These are phyloP conservation scores for Fusarium equiseti DNA, from an alignment of 2,329 filamentous ascomycete species.

Conservation along the genomic window DNA sequence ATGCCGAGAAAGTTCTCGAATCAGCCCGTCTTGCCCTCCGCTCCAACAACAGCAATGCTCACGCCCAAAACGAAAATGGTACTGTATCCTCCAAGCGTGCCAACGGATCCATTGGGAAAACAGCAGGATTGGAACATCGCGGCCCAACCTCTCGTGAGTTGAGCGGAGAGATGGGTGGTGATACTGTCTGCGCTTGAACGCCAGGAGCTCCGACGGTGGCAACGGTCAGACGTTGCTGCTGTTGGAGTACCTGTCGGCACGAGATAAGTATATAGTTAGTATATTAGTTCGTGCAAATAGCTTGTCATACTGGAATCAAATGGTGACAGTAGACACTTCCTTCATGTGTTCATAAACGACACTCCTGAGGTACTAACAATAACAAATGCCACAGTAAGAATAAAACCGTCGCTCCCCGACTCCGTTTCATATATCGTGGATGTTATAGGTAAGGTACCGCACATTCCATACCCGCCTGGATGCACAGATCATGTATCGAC, in stretches of 20 bases:
- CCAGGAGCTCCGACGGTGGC: conserved; percentile 13
- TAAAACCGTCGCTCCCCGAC: background rate
- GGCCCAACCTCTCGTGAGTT: conserved; percentile 66
- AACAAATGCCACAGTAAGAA: background rate
- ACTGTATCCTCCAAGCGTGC: conserved; percentile 23
- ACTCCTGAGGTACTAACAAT: background rate
- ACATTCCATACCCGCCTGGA: conserved; percentile 7
- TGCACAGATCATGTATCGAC: background rate
- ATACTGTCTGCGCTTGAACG: conserved; percentile 58
- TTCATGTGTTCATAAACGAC: conserved; percentile 16
- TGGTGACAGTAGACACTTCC: conserved; percentile 9
- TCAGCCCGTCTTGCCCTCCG: conserved; percentile 59
- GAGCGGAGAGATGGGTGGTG: conserved; percentile 72
- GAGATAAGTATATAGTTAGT: conserved; percentile 14
- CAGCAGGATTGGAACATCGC: conserved; percentile 50
- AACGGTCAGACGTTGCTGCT: conserved; percentile 21
- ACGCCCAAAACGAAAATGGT: conserved; percentile 35
- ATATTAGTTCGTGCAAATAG: conserved; percentile 21
- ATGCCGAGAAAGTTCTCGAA: conserved; percentile 62
- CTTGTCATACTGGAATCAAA: conserved; percentile 4
- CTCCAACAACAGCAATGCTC: conserved; percentile 50
- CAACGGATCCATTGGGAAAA: conserved; percentile 46
- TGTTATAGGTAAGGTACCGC: background rate
- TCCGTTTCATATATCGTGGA: background rate
- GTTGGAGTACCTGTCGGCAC: conserved; percentile 27